Base-by-base conservation (phyloP, 345 rosid genomes). In the Viola odorata region DNA sequence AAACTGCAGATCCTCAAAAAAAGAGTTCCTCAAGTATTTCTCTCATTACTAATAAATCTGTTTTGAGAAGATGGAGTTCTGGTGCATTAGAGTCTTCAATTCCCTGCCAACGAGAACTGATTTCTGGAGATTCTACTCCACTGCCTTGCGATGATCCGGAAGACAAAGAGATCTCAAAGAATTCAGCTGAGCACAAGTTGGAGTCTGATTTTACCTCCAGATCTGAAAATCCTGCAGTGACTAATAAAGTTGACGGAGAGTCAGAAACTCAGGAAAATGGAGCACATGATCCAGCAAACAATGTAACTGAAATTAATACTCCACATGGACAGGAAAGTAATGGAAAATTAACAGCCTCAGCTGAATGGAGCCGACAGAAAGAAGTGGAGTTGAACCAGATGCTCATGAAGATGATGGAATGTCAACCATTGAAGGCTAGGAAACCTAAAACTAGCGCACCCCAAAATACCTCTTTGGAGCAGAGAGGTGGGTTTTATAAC, bases 61-160 rank as follows among this genome's bases (percentile, higher is more conserved):
- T 85, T 37, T 67, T 85, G 66, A 82, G 84, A 73, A 81, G 91
- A 74, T 85, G 91, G 91, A 81, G 87, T 80, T 56, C 78, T 50
- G 76, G 82, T 73, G 61, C 74, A 67, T 71, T 73, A 17, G 85
- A 74, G 51, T 58, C 72, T 41, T 76, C 81, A 48, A 61, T 62
- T 58, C 75, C 74, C 53, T 71, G 60, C 40, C 74, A 75, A 64
- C 61, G 59, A 23, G 71, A 73, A 40, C 58, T 50, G 65, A 52
- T 56, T 64, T 53, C 62, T 4, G 80, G 69, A 42, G 79, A 70
- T 58, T 45, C 60, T 55, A 49, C 53, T 67, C 61, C 71, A 12
- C 65, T 50, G 15, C 59, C 67, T 65, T 49, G 70, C 45, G 50
- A 53, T 66, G 72, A 73, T 61, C 50, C 8, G 10, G 57, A 38